Conservation (phyloP, 2,329 filamentous ascomycete species). For the Venturiaceae sp. region DNA sequence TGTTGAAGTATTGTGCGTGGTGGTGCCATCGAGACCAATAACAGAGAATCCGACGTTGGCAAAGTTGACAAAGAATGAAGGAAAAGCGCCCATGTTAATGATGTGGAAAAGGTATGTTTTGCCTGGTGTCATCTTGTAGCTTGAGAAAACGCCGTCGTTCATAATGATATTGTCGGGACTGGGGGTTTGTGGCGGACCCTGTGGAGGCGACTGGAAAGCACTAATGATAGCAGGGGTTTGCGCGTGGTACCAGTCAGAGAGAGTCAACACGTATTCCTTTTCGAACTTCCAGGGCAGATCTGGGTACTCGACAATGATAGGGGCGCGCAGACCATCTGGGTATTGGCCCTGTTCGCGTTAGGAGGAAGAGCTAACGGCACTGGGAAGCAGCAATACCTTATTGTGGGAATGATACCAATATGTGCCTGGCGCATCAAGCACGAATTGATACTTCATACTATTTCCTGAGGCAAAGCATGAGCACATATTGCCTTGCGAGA, state of each 20-base stretch:
- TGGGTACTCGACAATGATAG: constrained; percentile 54
- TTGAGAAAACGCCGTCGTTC: constrained; percentile 46
- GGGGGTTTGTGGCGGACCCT: constrained; percentile 47
- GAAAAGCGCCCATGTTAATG: constrained; percentile 60
- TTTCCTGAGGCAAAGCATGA: too few species aligned
- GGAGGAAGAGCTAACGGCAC: too few species aligned
- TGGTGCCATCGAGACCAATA: constrained; percentile 63
- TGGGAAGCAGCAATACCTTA: too few species aligned
- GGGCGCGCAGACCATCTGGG: constrained; percentile 58
- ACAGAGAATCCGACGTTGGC: constrained; percentile 56
- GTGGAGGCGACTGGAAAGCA: constrained; percentile 33
- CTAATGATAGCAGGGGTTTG: constrained; percentile 34
- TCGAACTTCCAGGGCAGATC: constrained; percentile 45
- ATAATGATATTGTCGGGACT: constrained; percentile 55
- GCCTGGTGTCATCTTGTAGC: constrained; percentile 35
- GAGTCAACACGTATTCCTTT: constrained; percentile 52
- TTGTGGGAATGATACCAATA: constrained; percentile 63
- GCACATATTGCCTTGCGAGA: too few species aligned
- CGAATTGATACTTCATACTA: constrained; percentile 16
- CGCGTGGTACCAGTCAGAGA: constrained; percentile 61
- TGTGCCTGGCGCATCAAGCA: constrained; percentile 40
- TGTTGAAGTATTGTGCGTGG: constrained; percentile 50
- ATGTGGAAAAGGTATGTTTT: constrained; percentile 53
- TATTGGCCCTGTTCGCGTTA: too few species aligned
- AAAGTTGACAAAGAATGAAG: constrained; percentile 61